Evolutionary conservation across 139 green algal species (phyloP), one percentile per base, ranked within the genome.

Genomic region (Gonium pectorale): DNA sequence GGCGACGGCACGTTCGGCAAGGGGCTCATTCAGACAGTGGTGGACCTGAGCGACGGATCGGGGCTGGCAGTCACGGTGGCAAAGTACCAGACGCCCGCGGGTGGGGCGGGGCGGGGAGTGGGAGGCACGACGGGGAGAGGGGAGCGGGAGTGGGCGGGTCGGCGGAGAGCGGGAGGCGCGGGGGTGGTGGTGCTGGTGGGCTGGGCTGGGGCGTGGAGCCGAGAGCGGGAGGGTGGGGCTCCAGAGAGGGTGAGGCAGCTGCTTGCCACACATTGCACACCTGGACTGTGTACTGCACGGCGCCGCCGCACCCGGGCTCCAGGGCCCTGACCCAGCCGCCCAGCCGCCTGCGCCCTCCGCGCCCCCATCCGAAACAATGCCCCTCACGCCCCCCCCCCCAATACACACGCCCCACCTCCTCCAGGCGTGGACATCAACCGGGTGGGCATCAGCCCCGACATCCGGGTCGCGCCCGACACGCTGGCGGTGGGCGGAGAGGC

Each of bases 1-100:
- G 97, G 96, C 13, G 92, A 97, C 73, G 87, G 35, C 54, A 99
- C 97, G 0, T 99, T 98, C 87, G 97, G 97, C 77, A 99, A 99
- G 92, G 97, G 97, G 2, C 89, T 99, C 5, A 99, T 99, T 73
- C 97, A 99, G 88, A 99, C 95, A 0, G 85, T 99, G 35, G 93
- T 98, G 44, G 89, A 95, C 74, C 90, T 99, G 11, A 95, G 89
- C 3, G 95, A 98, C 71, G 95, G 97, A n/a, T 98, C 93, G 0
- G 97, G 92, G 1, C 84, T 99, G n/a, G 93, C 95, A 0, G 90
- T 99, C 2, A 99, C 97, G 0, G 95, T 99, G 21, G 95, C 96
- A 1, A 90, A 91, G 67, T 99, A 98, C 88, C 75, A 83, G 75
- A 83, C 75, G 33, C 75, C 75, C 40, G 41, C 75, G 33, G 75